Evolutionary conservation across 768 basidiomycete species (phyloP).

Genomic region (Collybiopsis luxurians): DNA sequence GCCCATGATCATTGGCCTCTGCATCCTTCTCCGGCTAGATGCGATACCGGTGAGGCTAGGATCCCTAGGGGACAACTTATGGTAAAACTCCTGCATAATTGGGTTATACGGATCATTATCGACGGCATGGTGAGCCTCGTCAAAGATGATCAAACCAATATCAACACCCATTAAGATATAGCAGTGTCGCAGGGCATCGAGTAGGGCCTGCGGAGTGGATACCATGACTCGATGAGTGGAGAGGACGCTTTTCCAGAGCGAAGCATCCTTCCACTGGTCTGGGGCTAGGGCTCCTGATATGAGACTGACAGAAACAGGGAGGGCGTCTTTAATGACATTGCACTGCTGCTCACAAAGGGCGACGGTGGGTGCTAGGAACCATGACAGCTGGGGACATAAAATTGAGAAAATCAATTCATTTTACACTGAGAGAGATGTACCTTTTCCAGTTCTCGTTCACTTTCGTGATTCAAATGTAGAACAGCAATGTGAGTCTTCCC

Average conservation of each 20-base stretch:
- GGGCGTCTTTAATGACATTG: slow-evolving; percentile 52
- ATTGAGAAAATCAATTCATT: neutral
- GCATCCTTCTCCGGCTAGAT: slow-evolving; percentile 9
- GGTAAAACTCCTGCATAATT: slow-evolving; percentile 78
- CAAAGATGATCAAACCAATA: slow-evolving; percentile 68
- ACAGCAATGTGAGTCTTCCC: slow-evolving; percentile 74
- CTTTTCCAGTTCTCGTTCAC: slow-evolving; percentile 58
- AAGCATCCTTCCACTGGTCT: slow-evolving; percentile 70
- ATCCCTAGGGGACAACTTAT: slow-evolving; percentile 38
- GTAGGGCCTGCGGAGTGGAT: slow-evolving; percentile 73
- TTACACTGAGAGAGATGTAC: slow-evolving; percentile 31
- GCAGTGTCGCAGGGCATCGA: slow-evolving; percentile 77
- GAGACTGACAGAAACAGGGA: slow-evolving; percentile 62
- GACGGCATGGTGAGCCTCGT: slow-evolving; percentile 79
- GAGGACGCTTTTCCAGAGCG: too few relatives aligned
- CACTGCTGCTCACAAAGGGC: slow-evolving; percentile 71
- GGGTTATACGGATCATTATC: slow-evolving; percentile 76
- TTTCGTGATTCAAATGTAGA: slow-evolving; percentile 66
- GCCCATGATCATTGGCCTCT: slow-evolving; percentile 66
- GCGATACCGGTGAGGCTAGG: neutral
- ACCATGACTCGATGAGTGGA: slow-evolving; percentile 70
- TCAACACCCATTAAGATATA: slow-evolving; percentile 61
- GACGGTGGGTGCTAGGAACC: slow-evolving; percentile 84
- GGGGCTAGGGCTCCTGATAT: slow-evolving; percentile 72
- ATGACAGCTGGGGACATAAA: slow-evolving; percentile 51